phyloP scores from a whole-genome alignment of 331 rosid genomes.

The Malus hybrid region DNA sequence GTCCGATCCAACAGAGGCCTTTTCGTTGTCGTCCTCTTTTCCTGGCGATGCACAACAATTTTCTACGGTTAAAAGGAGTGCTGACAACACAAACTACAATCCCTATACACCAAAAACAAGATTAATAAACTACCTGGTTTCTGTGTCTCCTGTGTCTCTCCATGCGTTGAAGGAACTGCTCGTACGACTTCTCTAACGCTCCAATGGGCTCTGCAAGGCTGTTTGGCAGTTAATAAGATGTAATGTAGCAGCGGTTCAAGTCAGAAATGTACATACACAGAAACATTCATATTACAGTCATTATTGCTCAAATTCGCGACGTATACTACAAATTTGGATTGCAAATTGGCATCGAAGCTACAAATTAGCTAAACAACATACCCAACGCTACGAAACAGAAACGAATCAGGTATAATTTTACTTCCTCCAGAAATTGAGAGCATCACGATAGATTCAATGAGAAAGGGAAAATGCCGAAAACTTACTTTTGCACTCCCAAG shows the following conservation, averaged over 20 bases:
- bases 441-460: background rate
- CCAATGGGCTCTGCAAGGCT: conserved; percentile 85
- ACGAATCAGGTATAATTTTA: background rate
- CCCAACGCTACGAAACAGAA: background rate
- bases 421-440: background rate
- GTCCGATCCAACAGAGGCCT: conserved; percentile 26
- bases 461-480: background rate
- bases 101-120: background rate
- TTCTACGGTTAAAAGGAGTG: conserved; percentile 15
- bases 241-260: conserved; percentile 1
- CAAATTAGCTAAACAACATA: background rate
- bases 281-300: background rate
- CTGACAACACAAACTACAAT: background rate
- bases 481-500: conserved; percentile 81
- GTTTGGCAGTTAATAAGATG: conserved; percentile 11
- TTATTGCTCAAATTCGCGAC: background rate
- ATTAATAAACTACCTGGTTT: conserved; percentile 37
- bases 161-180: conserved; percentile 74
- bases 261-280: background rate
- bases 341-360: background rate
- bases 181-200: conserved; percentile 70
- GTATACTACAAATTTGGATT: background rate
- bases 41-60: conserved; percentile 32
- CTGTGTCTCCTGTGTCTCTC: conserved; percentile 44
- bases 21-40: conserved; percentile 27